Evolutionary conservation across 176 grass and related monocot genomes (phyloP).

Genomic region (Calamus simplicifolius): DNA sequence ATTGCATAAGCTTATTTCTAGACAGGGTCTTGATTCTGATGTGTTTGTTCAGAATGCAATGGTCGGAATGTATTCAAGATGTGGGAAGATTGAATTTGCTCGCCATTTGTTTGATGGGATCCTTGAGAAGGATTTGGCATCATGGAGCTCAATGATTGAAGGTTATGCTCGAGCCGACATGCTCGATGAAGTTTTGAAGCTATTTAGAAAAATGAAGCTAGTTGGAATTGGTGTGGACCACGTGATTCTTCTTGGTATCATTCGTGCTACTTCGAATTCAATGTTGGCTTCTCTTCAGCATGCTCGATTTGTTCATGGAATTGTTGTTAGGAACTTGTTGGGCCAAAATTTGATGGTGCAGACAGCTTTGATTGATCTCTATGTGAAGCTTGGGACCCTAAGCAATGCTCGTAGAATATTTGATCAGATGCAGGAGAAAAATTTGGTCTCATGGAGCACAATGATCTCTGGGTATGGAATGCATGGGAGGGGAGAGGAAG

Average conservation of each 20-base stretch:
- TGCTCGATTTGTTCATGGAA: slow-evolving; percentile 13
- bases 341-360: slow-evolving; percentile 13
- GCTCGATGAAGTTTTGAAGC: slow-evolving; percentile 2
- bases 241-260: slow-evolving; percentile 11
- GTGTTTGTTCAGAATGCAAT: slow-evolving; percentile 17
- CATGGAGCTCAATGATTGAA: slow-evolving; percentile 26
- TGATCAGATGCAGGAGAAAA: slow-evolving; percentile 9
- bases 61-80: slow-evolving; percentile 14
- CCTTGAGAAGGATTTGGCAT: slow-evolving; percentile 16
- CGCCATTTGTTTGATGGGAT: slow-evolving; percentile 17
- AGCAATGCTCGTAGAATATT: slow-evolving; percentile 15
- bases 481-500: slow-evolving; percentile 18
- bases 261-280: slow-evolving; percentile 17
- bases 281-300: slow-evolving; percentile 13
- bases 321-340: background rate
- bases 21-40: slow-evolving; percentile 12
- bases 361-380: slow-evolving; percentile 19
- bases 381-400: slow-evolving; percentile 6
- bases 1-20: background rate
- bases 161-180: slow-evolving; percentile 13
- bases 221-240: slow-evolving; percentile 12
- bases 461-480: slow-evolving; percentile 31
- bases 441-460: slow-evolving; percentile 24
- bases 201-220: slow-evolving; percentile 14
- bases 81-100: slow-evolving; percentile 3